phyloP scores from a whole-genome alignment of 345 rosid genomes.

The Abelmoschus esculentus region DNA sequence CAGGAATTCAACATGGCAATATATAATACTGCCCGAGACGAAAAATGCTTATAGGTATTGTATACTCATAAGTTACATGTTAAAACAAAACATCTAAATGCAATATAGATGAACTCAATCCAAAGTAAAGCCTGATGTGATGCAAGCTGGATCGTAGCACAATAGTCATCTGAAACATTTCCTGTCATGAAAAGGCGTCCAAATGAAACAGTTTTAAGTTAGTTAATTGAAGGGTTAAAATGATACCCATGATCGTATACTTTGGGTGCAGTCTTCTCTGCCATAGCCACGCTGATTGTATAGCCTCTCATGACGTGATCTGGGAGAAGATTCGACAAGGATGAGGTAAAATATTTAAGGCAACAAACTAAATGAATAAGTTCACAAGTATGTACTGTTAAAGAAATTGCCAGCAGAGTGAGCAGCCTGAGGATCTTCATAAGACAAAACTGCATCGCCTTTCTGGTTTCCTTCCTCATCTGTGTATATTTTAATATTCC shows the following conservation, averaged over 20 bases:
- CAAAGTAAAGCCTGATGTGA: background rate
- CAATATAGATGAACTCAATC: background rate
- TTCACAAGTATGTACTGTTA: slow-evolving; percentile 40
- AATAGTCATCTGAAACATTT: background rate
- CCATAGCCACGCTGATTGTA: slow-evolving; percentile 83
- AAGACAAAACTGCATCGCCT: slow-evolving; percentile 85
- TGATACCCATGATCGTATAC: slow-evolving; percentile 59
- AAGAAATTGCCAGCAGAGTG: slow-evolving; percentile 91
- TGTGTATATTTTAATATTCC: slow-evolving; percentile 86
- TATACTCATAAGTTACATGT: background rate
- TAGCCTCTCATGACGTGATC: slow-evolving; percentile 81
- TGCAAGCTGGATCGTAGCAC: too few species aligned
- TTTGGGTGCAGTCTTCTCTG: slow-evolving; percentile 81
- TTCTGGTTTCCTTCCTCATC: slow-evolving; percentile 87
- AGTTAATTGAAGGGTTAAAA: background rate
- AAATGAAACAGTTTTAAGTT: background rate
- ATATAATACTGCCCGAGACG: background rate
- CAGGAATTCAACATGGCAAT: background rate
- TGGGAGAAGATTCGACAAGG: slow-evolving; percentile 18
- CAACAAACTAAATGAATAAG: background rate
- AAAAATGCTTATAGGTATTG: too few species aligned
- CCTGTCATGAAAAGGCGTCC: background rate
- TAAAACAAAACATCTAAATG: background rate
- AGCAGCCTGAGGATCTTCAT: slow-evolving; percentile 96
- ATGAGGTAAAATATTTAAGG: background rate